These are phyloP conservation scores for Ophiostoma sp. DNA, from an alignment of 2,329 filamentous ascomycete genomes.

Conservation along the genomic window DNA sequence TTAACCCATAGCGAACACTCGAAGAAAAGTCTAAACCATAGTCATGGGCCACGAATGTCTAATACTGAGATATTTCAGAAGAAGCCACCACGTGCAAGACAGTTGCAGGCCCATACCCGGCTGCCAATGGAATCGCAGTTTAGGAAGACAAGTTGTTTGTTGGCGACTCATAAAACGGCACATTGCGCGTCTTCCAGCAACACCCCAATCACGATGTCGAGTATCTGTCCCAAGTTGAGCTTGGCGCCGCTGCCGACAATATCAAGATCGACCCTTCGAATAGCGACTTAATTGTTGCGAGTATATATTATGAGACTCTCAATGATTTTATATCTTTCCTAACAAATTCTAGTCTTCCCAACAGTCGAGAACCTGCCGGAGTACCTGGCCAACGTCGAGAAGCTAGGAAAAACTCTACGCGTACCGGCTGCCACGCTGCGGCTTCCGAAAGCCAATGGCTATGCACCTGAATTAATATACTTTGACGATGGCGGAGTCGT, in stretches of 20 bases:
- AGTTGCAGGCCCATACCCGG: neutral
- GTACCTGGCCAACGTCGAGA: slow-evolving; percentile 22
- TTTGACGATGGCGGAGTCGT: slow-evolving; percentile 17
- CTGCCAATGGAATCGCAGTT: slow-evolving; percentile 13
- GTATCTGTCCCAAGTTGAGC: neutral
- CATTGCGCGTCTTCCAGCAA: slow-evolving; percentile 6
- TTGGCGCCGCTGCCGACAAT: slow-evolving; percentile 17
- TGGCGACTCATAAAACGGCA: slow-evolving; percentile 17
- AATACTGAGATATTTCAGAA: slow-evolving; percentile 15
- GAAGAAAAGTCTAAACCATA: slow-evolving; percentile 18
- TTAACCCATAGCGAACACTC: neutral
- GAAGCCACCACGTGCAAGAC: slow-evolving; percentile 1
- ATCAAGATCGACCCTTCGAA: slow-evolving; percentile 16
- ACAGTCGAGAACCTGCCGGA: slow-evolving; percentile 12
- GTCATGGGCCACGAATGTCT: slow-evolving; percentile 19
- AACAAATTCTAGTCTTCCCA: slow-evolving; percentile 14
- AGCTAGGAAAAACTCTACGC: slow-evolving; percentile 13
- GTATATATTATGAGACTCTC: no score
- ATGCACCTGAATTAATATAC: slow-evolving; percentile 17
- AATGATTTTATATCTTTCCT: neutral
- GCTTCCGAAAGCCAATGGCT: neutral
- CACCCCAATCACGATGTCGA: neutral
- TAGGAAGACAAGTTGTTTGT: slow-evolving; percentile 15
- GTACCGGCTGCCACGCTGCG: slow-evolving; percentile 16
- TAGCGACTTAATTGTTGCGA: neutral